A percentile compares a stretch with the other conserved stretches of the same genome.
Evolutionary conservation across 2,329 filamentous ascomycete species (phyloP).

Genomic region (Sclerotinia spermophila): DNA sequence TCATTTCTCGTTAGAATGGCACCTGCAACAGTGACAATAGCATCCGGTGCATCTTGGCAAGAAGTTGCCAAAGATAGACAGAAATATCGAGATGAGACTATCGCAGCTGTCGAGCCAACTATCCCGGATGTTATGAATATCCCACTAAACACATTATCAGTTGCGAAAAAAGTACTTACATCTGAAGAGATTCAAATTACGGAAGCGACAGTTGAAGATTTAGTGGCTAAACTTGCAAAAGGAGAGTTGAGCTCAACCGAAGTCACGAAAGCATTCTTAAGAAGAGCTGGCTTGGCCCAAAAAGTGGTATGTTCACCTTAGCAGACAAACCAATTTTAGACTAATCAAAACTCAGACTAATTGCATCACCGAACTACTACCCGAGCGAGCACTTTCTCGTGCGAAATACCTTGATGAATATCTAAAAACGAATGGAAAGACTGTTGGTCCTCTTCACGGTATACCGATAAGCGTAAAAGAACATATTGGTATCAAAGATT

Average conservation of each 20-base stretch:
- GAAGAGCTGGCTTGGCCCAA: slow-evolving; percentile 52
- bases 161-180: slow-evolving; percentile 47
- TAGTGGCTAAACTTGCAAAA: slow-evolving; percentile 45
- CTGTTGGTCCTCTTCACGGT: slow-evolving; percentile 41
- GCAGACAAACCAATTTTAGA: neutral
- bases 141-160: slow-evolving; percentile 43
- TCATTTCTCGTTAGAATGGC: slow-evolving; percentile 25
- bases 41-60: slow-evolving; percentile 42
- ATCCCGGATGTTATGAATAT: slow-evolving; percentile 40
- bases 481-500: slow-evolving; percentile 47
- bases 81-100: slow-evolving; percentile 44
- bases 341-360: slow-evolving; percentile 39
- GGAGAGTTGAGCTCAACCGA: slow-evolving; percentile 43
- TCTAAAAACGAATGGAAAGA: slow-evolving; percentile 32
- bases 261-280: slow-evolving; percentile 52
- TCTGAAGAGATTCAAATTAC: slow-evolving; percentile 49
- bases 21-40: slow-evolving; percentile 32
- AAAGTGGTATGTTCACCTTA: slow-evolving; percentile 39
- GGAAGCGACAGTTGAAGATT: slow-evolving; percentile 43
- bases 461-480: slow-evolving; percentile 54
- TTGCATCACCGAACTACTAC: slow-evolving; percentile 45
- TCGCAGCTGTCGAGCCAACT: slow-evolving; percentile 42
- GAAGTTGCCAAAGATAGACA: slow-evolving; percentile 46
- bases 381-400: slow-evolving; percentile 35
- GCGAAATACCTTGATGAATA: slow-evolving; percentile 38